Conservation (phyloP, 306 rosid genomes). For the Nissolia schottii region DNA sequence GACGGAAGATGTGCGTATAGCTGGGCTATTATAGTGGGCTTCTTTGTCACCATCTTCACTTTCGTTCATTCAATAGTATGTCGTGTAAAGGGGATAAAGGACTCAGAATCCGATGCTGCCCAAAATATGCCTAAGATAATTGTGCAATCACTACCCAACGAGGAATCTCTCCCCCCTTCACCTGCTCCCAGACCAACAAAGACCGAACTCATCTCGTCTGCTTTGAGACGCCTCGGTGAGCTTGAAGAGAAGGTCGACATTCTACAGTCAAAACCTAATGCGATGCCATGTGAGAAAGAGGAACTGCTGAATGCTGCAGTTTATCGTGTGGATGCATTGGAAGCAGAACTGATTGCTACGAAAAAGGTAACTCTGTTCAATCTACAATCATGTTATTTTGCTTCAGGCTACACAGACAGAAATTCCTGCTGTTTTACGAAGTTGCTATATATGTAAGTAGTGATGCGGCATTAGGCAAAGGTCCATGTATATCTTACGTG, state of each 20-base stretch:
- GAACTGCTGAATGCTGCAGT: constrained; percentile 88
- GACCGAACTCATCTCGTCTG: constrained; percentile 46
- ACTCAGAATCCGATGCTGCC: constrained; percentile 25
- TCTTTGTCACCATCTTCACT: constrained; percentile 49
- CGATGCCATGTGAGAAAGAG: constrained; percentile 82
- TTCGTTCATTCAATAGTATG: constrained; percentile 35
- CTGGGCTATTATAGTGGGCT: constrained; percentile 48
- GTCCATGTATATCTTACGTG: neutral
- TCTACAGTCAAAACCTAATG: constrained; percentile 68
- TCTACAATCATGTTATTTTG: constrained; percentile 2
- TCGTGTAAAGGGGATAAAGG: constrained; percentile 27
- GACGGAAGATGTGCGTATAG: constrained; percentile 32
- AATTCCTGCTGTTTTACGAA: neutral
- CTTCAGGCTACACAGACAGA: neutral
- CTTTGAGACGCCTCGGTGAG: constrained; percentile 57
- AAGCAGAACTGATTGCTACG: constrained; percentile 81
- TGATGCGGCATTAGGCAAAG: neutral
- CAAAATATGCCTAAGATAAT: constrained; percentile 18
- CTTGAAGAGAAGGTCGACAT: constrained; percentile 69
- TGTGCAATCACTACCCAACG: constrained; percentile 34
- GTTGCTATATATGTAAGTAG: neutral
- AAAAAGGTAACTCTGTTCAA: constrained; percentile 50
- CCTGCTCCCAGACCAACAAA: constrained; percentile 43
- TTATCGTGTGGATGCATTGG: constrained; percentile 82
- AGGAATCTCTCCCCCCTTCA: constrained; percentile 54